phyloP scores from a whole-genome alignment of 345 rosid species.

The Acer saccharum region DNA sequence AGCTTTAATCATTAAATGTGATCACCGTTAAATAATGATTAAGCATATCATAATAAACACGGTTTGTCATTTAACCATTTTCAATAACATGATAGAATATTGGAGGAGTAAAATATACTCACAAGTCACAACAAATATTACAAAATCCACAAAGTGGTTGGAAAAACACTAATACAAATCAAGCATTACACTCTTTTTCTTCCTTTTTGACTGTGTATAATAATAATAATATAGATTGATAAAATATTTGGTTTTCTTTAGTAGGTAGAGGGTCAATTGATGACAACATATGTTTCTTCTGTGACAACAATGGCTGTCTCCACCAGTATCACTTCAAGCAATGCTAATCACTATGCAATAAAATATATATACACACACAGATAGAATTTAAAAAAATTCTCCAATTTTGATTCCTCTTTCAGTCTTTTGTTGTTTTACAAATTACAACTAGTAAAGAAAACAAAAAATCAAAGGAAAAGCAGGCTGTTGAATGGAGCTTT shows the following conservation, averaged over 20 bases:
- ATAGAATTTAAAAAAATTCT: neutral
- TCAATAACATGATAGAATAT: neutral
- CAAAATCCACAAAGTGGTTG: too few species aligned
- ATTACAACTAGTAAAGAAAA: neutral
- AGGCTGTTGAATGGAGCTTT: conserved; percentile 24
- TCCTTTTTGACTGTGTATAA: neutral
- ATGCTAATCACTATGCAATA: neutral
- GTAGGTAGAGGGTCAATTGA: neutral
- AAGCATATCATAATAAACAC: neutral
- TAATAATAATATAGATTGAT: too few species aligned
- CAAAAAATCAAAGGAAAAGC: too few species aligned
- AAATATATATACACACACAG: too few species aligned
- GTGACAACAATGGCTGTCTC: neutral
- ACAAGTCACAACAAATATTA: neutral
- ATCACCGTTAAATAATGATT: too few species aligned
- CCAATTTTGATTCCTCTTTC: neutral
- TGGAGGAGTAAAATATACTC: conserved; percentile 3
- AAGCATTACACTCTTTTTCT: neutral
- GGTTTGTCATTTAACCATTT: neutral
- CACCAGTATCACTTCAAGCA: neutral
- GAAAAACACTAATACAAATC: neutral
- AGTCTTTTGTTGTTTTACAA: neutral
- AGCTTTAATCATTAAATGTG: too few species aligned
- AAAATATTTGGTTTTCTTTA: neutral
- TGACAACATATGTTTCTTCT: neutral